A percentile compares a stretch with the other conserved stretches of the same genome.
Conservation (phyloP, 352 stramenopile species). For the Phytophthora hibernalis region DNA sequence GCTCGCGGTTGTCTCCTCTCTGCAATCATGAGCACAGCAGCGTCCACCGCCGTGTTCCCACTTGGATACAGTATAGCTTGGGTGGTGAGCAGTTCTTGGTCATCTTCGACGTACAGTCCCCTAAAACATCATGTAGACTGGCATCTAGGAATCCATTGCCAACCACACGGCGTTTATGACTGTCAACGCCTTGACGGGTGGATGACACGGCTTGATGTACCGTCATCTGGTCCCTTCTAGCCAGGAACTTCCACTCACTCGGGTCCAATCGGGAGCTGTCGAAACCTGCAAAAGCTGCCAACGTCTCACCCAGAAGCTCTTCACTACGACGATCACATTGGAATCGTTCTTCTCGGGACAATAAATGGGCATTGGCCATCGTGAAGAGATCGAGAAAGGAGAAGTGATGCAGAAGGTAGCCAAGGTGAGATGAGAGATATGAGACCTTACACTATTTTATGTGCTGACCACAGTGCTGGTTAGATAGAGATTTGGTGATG, state of each 20-base stretch:
- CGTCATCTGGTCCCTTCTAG: slow-evolving; percentile 46
- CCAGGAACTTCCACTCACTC: slow-evolving; percentile 45
- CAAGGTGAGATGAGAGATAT: slow-evolving; percentile 17
- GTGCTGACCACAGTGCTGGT: slow-evolving; percentile 6
- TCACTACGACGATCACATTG: slow-evolving; percentile 54
- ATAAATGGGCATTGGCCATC: slow-evolving; percentile 17
- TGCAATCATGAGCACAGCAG: slow-evolving; percentile 45
- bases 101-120: slow-evolving; percentile 53
- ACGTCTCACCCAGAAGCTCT: slow-evolving; percentile 51
- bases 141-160: slow-evolving; percentile 55
- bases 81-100: slow-evolving; percentile 40
- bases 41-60: slow-evolving; percentile 38
- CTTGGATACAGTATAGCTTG: slow-evolving; percentile 48
- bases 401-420: slow-evolving; percentile 6
- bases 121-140: slow-evolving; percentile 45
- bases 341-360: slow-evolving; percentile 49
- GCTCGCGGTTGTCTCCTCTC: slow-evolving; percentile 38
- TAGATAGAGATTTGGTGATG: too few relatives aligned
- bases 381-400: background rate
- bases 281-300: slow-evolving; percentile 50
- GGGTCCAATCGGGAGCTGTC: slow-evolving; percentile 43
- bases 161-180: slow-evolving; percentile 38
- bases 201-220: slow-evolving; percentile 37
- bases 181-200: slow-evolving; percentile 10
- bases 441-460: slow-evolving; percentile 25